These are phyloP conservation scores for Aspergillus awamori DNA, from an alignment of 2,329 filamentous ascomycete species.

Conservation along the genomic window DNA sequence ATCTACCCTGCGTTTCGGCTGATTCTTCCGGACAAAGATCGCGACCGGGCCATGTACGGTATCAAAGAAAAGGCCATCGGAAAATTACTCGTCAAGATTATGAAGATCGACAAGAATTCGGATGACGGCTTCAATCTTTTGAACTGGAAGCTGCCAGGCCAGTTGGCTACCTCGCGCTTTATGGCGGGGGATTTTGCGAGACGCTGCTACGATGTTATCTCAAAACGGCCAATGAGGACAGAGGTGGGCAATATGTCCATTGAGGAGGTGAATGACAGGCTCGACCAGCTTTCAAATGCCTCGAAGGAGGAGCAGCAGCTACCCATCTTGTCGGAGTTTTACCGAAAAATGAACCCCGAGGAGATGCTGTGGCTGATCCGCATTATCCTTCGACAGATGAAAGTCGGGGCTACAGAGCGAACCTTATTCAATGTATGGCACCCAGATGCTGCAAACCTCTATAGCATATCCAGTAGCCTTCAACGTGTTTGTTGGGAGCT, in stretches of 20 bases:
- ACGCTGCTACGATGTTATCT: slow-evolving; percentile 82
- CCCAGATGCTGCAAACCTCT: slow-evolving; percentile 73
- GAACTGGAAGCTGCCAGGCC: slow-evolving; percentile 89
- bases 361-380: slow-evolving; percentile 94
- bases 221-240: slow-evolving; percentile 76
- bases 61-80: slow-evolving; percentile 91
- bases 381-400: slow-evolving; percentile 83
- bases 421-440: slow-evolving; percentile 85
- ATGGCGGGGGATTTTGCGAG: slow-evolving; percentile 91
- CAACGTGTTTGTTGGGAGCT: slow-evolving; percentile 94
- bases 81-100: slow-evolving; percentile 85
- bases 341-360: slow-evolving; percentile 86
- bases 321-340: slow-evolving; percentile 80
- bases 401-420: slow-evolving; percentile 77
- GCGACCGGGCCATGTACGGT: slow-evolving; percentile 88
- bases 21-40: slow-evolving; percentile 89
- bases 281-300: slow-evolving; percentile 76
- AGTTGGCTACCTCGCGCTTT: slow-evolving; percentile 58
- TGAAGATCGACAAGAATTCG: slow-evolving; percentile 88
- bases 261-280: slow-evolving; percentile 81
- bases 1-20: slow-evolving; percentile 91
- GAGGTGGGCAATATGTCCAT: slow-evolving; percentile 79
- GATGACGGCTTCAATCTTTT: slow-evolving; percentile 83
- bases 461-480: slow-evolving; percentile 88
- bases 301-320: slow-evolving; percentile 82